phyloP scores from a whole-genome alignment of 257 asterid species.

The Solanum bulbocastanum region DNA sequence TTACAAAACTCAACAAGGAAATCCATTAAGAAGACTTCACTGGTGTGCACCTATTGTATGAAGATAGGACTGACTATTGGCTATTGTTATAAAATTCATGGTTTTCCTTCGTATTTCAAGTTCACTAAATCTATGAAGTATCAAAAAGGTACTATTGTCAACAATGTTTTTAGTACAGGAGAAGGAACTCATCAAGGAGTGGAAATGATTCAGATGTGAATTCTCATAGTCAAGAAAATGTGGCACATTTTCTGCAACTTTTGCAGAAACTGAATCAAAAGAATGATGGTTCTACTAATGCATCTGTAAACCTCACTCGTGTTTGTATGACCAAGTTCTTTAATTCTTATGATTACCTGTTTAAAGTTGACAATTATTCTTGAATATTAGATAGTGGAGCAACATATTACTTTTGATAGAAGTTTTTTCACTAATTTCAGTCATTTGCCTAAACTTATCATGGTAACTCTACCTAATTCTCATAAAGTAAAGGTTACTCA shows the following conservation, averaged over 20 bases:
- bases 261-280: no score
- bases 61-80: no score
- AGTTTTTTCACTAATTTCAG: background rate
- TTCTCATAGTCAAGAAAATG: no score
- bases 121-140: no score
- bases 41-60: background rate
- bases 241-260: background rate
- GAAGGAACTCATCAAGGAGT: background rate
- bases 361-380: background rate
- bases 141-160: no score
- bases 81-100: background rate
- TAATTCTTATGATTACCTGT: background rate
- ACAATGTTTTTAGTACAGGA: no score
- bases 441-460: no score
- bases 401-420: no score
- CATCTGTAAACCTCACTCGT: background rate
- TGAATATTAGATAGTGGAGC: background rate
- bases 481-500: no score
- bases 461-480: background rate
- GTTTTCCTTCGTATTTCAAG: no score
- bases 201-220: no score
- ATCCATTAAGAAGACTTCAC: background rate
- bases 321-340: background rate
- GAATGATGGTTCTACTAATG: background rate
- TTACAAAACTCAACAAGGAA: background rate